Evolutionary conservation across 306 rosid genomes (phyloP), one percentile per base, ranked within the genome.

Genomic region (Notholithocarpus densiflorus): DNA sequence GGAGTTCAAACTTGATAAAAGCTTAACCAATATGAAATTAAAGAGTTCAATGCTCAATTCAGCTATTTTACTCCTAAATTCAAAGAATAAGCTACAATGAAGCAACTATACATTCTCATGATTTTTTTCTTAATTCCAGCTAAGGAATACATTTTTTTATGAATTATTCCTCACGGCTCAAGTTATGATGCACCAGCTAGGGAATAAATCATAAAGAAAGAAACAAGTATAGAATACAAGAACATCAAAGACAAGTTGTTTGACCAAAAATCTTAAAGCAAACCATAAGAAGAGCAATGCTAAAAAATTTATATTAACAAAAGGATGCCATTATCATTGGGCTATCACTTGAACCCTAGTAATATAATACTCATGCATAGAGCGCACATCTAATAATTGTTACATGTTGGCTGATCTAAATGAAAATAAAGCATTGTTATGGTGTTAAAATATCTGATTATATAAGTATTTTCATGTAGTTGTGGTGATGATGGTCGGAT

Each of bases 401-500:
- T 71, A 6, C 65, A 17, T 52, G 26, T 19, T 24, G 54, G 31
- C 60, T 77, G 23, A 27, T 31, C 23, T 65, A 57, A 20, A 24
- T 64, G 73, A 53, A 31, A 56, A 31, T 75, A 4, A 23, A 71
- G 21, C 29, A 23, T 21, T 71, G 34, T 4, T 12, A 56, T 74
- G 72, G 31, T 65, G 56, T 48, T 51, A 80, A 76, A 48, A 37
- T 60, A 14, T 56, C 72, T 78, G 64, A 72, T 75, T 73, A 74
- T 48, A 27, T 48, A 74, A 65, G 68, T 73, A 57, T 55, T 78
- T 21, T 29, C 43, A 55, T 82, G 77, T 82, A 92, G 97, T 72
- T 92, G 98, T n/a, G 98, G 97, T 3, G 98, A 94, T 74, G 98
- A 95, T 78, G 98, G 98, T 29, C 89, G 89, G 66, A 88, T 92